These are phyloP conservation scores for Lagenidium giganteum DNA, from an alignment of 352 stramenopile genomes.

Conservation along the genomic window DNA sequence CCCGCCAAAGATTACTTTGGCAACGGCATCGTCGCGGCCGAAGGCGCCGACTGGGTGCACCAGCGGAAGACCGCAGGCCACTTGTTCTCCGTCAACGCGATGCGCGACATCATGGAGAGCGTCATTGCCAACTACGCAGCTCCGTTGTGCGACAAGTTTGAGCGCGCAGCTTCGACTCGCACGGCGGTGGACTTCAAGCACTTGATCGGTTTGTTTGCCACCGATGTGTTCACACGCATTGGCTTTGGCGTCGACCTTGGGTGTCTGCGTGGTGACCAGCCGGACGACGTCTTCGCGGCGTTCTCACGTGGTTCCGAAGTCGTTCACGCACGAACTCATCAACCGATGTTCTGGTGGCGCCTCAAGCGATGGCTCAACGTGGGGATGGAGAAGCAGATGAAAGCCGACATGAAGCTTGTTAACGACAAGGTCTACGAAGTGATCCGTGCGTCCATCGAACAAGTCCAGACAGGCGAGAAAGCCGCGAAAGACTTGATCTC, in stretches of 20 bases:
- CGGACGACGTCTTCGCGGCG: slow-evolving; percentile 17
- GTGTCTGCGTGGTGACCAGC: slow-evolving; percentile 20
- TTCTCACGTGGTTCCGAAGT: slow-evolving; percentile 17
- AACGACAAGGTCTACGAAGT: slow-evolving; percentile 21
- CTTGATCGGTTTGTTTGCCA: slow-evolving; percentile 11
- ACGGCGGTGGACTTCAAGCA: slow-evolving; percentile 3
- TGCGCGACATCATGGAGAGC: slow-evolving; percentile 18
- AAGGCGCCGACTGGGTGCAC: slow-evolving; percentile 34
- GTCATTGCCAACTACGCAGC: too few relatives aligned
- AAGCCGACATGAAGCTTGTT: slow-evolving; percentile 13
- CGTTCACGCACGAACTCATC: slow-evolving; percentile 17
- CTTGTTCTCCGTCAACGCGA: slow-evolving; percentile 46
- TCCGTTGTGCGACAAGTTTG: too few relatives aligned
- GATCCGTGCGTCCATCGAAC: slow-evolving; percentile 18
- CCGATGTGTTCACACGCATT: slow-evolving; percentile 27
- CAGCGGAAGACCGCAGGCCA: slow-evolving; percentile 65
- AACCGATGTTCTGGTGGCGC: slow-evolving; percentile 20
- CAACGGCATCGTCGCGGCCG: slow-evolving; percentile 36
- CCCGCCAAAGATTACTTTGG: slow-evolving; percentile 32
- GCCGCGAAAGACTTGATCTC: slow-evolving; percentile 36
- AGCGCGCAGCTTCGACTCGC: too few relatives aligned
- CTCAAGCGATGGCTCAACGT: slow-evolving; percentile 14
- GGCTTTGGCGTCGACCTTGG: slow-evolving; percentile 23
- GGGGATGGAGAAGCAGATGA: slow-evolving; percentile 7
- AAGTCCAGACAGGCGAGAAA: background rate